Conservation (phyloP, 1,284 basidiomycete species). For the Pascua guehoae region DNA sequence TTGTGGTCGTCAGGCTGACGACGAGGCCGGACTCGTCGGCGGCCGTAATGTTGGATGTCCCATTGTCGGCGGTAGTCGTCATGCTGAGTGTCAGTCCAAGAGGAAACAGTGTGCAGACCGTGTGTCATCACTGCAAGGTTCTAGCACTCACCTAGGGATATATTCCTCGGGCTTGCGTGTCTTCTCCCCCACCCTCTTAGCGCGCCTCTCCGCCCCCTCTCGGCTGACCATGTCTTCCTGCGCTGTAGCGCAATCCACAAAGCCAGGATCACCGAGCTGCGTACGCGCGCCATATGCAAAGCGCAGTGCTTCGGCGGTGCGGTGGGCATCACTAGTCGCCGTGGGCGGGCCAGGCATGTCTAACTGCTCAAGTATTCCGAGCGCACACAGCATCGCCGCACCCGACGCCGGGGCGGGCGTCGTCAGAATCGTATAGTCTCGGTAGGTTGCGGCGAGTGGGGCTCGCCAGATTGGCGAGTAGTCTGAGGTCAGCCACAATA, state of each 20-base stretch:
- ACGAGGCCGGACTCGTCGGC: conserved; percentile 37
- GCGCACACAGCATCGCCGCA: conserved; percentile 33
- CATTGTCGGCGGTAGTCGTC: conserved; percentile 11
- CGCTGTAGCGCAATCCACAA: conserved; percentile 18
- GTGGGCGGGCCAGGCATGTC: conserved; percentile 7
- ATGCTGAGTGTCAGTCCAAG: background rate
- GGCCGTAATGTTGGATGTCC: conserved; percentile 43
- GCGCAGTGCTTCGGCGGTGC: conserved; percentile 31
- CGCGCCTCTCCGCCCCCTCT: background rate
- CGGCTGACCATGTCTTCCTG: conserved; percentile 16
- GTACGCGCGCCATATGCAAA: conserved; percentile 42
- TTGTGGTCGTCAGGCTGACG: conserved; percentile 41
- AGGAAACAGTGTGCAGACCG: background rate
- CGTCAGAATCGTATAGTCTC: conserved; percentile 30
- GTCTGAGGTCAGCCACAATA: conserved; percentile 9
- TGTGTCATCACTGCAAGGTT: background rate
- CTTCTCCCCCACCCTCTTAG: background rate
- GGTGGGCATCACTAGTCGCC: conserved; percentile 25
- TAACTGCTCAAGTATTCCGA: conserved; percentile 25
- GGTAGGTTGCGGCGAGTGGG: conserved; percentile 28
- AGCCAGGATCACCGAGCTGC: conserved; percentile 39
- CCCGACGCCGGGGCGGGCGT: conserved; percentile 43
- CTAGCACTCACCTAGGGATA: background rate
- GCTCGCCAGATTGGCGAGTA: conserved; percentile 29
- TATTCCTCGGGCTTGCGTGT: conserved; percentile 7